Percentiles rank a stretch among this genome's conserved stretches.
Evolutionary conservation across 2,329 filamentous ascomycete genomes (phyloP).

Genomic region (Cladophialophora carrionii): DNA sequence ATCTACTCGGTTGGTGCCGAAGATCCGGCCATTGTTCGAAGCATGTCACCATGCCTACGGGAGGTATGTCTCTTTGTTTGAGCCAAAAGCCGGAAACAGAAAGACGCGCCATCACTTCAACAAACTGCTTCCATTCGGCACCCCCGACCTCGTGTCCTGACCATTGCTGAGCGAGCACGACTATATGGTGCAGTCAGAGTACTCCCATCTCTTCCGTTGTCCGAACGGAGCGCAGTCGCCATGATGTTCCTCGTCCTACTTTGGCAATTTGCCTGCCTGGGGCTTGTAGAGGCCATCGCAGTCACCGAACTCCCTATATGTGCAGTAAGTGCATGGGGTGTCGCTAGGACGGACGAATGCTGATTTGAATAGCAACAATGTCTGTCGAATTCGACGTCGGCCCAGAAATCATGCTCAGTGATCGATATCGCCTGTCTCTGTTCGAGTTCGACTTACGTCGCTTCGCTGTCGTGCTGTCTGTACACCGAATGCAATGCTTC

Average conservation of each 20-base stretch:
- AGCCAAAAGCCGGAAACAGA: constrained; percentile 21
- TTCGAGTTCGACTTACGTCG: constrained; percentile 35
- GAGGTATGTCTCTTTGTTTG: constrained; percentile 36
- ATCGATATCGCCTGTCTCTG: constrained; percentile 39
- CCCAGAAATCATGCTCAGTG: constrained; percentile 35
- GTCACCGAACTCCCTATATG: constrained; percentile 35
- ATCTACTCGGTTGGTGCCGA: constrained; percentile 5
- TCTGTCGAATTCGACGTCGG: constrained; percentile 36
- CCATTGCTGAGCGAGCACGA: constrained; percentile 2
- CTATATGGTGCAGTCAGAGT: constrained; percentile 22
- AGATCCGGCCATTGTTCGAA: constrained; percentile 26
- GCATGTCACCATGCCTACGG: constrained; percentile 25
- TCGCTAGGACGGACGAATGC: constrained; percentile 1
- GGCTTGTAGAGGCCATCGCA: constrained; percentile 23
- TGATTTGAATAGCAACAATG: constrained; percentile 36
- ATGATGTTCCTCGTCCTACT: constrained; percentile 24
- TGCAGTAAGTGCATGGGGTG: constrained; percentile 28
- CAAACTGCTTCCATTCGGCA: constrained; percentile 1
- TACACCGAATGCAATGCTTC: constrained; percentile 31
- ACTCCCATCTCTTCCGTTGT: constrained; percentile 5
- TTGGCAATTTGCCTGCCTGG: constrained; percentile 15
- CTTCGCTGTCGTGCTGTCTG: constrained; percentile 39
- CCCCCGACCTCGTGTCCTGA: neutral
- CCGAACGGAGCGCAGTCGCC: constrained; percentile 13
- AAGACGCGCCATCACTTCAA: constrained; percentile 10